Percentiles rank a stretch among this genome's conserved stretches.
Evolutionary conservation across 2,329 filamentous ascomycete species (phyloP).

Genomic region (Rhynchosporium agropyri): DNA sequence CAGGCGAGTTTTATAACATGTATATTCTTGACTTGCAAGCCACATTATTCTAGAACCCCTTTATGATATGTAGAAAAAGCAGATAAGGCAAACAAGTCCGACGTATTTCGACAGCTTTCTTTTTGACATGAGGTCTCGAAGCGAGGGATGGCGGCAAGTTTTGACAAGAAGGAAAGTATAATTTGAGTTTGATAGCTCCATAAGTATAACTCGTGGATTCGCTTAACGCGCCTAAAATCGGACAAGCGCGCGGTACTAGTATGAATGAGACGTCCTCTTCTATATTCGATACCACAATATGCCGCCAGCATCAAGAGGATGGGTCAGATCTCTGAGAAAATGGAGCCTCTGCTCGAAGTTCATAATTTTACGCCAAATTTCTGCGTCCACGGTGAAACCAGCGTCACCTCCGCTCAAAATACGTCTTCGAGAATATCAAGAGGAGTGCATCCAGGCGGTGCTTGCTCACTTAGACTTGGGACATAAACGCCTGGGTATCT

Average conservation of each 20-base stretch:
- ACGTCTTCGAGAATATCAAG: constrained; percentile 79
- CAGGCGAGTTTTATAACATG: constrained; percentile 26
- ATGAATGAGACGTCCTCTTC: background rate
- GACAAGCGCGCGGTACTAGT: constrained; percentile 6
- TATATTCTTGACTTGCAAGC: constrained; percentile 16
- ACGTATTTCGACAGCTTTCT: no score
- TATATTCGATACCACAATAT: constrained; percentile 29
- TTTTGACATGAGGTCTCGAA: background rate
- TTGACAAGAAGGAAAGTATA: constrained; percentile 2
- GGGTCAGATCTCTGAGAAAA: constrained; percentile 23
- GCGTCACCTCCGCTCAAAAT: constrained; percentile 43
- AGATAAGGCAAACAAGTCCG: no score
- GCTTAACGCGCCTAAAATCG: constrained; percentile 19
- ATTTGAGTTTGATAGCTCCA: background rate
- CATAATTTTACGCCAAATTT: constrained; percentile 24
- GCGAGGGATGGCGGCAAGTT: background rate
- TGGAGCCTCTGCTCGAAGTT: constrained; percentile 24
- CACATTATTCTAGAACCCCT: constrained; percentile 25
- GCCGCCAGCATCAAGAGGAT: constrained; percentile 41
- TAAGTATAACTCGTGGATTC: constrained; percentile 16
- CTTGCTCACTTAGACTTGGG: constrained; percentile 68
- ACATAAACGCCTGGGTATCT: constrained; percentile 79
- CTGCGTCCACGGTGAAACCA: constrained; percentile 18
- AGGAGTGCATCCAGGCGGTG: constrained; percentile 87
- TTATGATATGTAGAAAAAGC: no score